A percentile compares a stretch with the other conserved stretches of the same genome.
These are phyloP conservation scores for Eryngium alpinum DNA, from an alignment of 140 eudicot species.

Conservation along the genomic window DNA sequence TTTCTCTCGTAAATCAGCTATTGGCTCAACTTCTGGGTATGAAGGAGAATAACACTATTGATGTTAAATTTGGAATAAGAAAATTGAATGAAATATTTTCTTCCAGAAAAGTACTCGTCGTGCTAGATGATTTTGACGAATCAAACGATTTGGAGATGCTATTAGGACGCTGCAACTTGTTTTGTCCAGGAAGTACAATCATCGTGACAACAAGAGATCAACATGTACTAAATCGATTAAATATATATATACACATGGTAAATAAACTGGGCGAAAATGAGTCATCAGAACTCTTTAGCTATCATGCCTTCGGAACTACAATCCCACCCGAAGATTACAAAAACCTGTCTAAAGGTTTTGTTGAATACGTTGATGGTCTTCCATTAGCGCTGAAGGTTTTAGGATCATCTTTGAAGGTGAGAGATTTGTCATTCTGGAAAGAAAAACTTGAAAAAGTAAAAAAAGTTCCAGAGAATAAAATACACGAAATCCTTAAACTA, in stretches of 20 bases:
- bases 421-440: slow-evolving; percentile 2
- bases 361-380: slow-evolving; percentile 27
- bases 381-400: slow-evolving; percentile 33
- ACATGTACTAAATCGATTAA: neutral
- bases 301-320: slow-evolving; percentile 15
- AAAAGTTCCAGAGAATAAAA: neutral
- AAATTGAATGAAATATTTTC: too few relatives aligned
- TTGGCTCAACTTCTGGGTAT: neutral
- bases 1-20: neutral
- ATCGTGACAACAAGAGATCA: neutral
- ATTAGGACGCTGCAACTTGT: neutral
- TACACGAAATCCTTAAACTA: slow-evolving; percentile 9
- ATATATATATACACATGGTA: neutral
- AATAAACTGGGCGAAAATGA: neutral
- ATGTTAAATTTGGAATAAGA: neutral
- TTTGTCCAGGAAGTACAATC: neutral
- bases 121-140: neutral
- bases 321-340: neutral
- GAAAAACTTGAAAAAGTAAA: neutral
- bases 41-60: neutral
- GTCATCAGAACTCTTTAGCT: slow-evolving; percentile 10
- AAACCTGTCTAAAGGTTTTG: neutral
- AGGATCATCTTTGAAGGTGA: slow-evolving; percentile 24
- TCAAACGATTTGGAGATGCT: neutral
- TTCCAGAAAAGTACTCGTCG: neutral